Evolutionary conservation across 345 rosid genomes (phyloP).

Genomic region (Melaleuca alternifolia): DNA sequence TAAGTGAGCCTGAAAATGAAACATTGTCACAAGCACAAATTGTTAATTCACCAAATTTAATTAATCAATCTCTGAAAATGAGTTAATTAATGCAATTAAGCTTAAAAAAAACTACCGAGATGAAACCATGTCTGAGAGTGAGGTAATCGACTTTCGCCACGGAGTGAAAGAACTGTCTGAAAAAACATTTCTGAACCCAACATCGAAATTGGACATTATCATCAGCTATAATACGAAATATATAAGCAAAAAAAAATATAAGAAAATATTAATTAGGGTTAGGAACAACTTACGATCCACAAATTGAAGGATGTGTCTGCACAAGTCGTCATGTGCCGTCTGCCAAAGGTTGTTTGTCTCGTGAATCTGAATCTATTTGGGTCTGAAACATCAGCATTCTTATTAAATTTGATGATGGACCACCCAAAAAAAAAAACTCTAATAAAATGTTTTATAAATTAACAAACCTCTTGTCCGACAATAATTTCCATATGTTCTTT

Average conservation of each 20-base stretch:
- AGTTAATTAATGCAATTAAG: not conserved
- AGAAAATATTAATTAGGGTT: not conserved
- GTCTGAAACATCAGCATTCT: constrained; percentile 11
- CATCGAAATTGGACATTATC: not conserved
- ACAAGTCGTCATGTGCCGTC: constrained; percentile 39
- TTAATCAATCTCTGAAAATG: not conserved
- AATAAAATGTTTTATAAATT: not conserved
- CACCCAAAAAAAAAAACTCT: not conserved
- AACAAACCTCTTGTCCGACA: too few species aligned
- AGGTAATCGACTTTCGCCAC: constrained; percentile 71
- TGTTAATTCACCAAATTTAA: not conserved
- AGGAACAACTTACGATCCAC: constrained; percentile 37
- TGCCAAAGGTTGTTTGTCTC: constrained; percentile 63
- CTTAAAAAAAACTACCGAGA: constrained; percentile 17
- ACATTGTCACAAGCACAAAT: not conserved
- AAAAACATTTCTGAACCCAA: constrained; percentile 52
- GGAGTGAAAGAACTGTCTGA: constrained; percentile 50
- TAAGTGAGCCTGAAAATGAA: constrained; percentile 41
- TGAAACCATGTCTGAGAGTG: constrained; percentile 72
- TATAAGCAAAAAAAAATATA: too few species aligned
- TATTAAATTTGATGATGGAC: not conserved
- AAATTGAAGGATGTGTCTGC: constrained; percentile 20
- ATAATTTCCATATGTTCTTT: too few species aligned
- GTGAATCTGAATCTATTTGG: constrained; percentile 53
- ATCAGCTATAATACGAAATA: not conserved